Conservation (phyloP, 2,329 filamentous ascomycete species). For the Alternaria conjuncta region DNA sequence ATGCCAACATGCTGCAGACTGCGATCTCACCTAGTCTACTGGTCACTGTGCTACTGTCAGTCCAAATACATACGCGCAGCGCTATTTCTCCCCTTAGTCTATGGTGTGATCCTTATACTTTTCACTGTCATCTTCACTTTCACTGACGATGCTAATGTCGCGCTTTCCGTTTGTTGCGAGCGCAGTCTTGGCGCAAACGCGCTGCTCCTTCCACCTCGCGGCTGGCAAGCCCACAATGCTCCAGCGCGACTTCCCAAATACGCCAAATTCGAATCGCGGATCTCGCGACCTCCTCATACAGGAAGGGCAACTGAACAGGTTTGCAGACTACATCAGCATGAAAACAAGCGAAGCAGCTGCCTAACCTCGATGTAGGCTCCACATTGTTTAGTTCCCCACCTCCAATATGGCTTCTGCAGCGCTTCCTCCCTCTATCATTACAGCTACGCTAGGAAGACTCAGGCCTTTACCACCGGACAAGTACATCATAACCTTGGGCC, state of each 20-base stretch:
- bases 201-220: slow-evolving; percentile 10
- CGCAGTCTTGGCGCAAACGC: slow-evolving; percentile 20
- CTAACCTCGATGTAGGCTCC: neutral
- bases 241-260: neutral
- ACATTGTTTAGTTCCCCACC: neutral
- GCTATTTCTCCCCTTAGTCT: neutral
- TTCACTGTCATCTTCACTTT: neutral
- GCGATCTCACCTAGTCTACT: too few species aligned
- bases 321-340: neutral
- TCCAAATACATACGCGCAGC: too few species aligned
- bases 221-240: neutral
- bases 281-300: neutral
- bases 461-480: slow-evolving; percentile 24
- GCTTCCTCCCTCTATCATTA: neutral
- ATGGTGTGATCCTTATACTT: neutral
- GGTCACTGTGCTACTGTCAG: too few species aligned
- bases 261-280: neutral
- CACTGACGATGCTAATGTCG: neutral
- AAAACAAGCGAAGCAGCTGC: neutral
- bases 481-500: slow-evolving; percentile 38
- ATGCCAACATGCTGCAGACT: too few species aligned
- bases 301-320: neutral
- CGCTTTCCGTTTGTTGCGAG: neutral
- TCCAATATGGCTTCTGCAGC: slow-evolving; percentile 6
- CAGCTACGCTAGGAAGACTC: slow-evolving; percentile 18